A percentile compares a stretch with the other conserved stretches of the same genome.
Conservation (phyloP, 2,329 filamentous ascomycete species). For the Aspergillus awamori region DNA sequence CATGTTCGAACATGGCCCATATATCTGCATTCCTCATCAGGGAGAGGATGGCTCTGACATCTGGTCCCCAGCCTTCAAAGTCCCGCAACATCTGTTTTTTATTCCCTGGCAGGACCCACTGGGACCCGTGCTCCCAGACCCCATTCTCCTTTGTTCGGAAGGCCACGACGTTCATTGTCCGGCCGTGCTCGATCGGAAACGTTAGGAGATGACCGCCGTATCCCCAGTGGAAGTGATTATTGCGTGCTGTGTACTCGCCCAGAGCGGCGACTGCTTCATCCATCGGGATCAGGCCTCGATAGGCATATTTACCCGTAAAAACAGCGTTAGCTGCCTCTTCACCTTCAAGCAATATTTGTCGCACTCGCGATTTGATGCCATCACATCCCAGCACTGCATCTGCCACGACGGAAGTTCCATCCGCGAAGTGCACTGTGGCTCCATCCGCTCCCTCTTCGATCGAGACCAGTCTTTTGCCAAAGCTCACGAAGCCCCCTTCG, state of each 20-base stretch:
- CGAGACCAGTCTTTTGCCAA: background rate
- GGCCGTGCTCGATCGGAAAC: conserved; percentile 2
- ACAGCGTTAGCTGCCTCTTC: background rate
- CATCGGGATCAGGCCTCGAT: conserved; percentile 56
- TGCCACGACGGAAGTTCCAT: background rate
- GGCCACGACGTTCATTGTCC: conserved; percentile 10
- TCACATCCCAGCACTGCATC: conserved; percentile 9
- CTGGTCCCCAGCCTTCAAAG: conserved; percentile 1
- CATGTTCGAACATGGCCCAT: conserved; percentile 12
- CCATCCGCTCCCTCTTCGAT: background rate
- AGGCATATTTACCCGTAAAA: conserved; percentile 26
- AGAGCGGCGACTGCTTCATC: conserved; percentile 11
- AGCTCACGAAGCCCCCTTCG: background rate
- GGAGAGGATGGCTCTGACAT: conserved; percentile 3
- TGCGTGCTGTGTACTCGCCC: conserved; percentile 3
- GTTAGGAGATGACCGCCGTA: conserved; percentile 1
- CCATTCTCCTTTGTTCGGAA: background rate
- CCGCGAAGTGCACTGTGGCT: conserved; percentile 2
- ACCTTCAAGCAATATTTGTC: conserved; percentile 5
- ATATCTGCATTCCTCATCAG: conserved; percentile 2
- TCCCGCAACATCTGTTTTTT: conserved; percentile 4
- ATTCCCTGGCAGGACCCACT: conserved; percentile 1
- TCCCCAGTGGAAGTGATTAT: conserved; percentile 4
- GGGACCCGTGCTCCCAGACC: background rate
- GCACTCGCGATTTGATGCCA: conserved; percentile 6